Evolutionary conservation across 495 filamentous ascomycete genomes (phyloP).

Genomic region (Daldinia concentrica): DNA sequence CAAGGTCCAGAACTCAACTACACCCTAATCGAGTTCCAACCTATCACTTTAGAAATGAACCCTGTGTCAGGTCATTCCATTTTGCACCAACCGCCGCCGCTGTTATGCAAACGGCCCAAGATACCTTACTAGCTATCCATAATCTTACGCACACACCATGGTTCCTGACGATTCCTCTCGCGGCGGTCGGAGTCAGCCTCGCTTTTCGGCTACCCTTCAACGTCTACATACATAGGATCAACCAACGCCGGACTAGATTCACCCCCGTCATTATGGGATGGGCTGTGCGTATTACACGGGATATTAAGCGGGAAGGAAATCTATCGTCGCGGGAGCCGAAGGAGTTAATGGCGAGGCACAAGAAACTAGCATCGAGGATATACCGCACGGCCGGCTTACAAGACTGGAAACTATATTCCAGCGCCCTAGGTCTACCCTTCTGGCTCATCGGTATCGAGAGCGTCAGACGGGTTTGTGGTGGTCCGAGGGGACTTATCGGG

Average conservation of each 20-base stretch:
- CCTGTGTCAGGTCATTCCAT: conserved; percentile 28
- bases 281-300: conserved; percentile 46
- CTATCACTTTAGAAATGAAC: background rate
- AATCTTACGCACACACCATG: conserved; percentile 69
- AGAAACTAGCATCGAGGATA: conserved; percentile 50
- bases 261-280: conserved; percentile 63
- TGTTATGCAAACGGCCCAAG: conserved; percentile 60
- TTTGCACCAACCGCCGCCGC: conserved; percentile 51
- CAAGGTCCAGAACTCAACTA: conserved; percentile 11
- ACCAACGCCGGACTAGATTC: conserved; percentile 56
- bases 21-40: background rate
- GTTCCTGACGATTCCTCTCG: conserved; percentile 73
- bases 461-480: conserved; percentile 70
- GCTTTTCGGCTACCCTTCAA: conserved; percentile 67
- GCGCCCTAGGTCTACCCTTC: conserved; percentile 67
- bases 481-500: conserved; percentile 62
- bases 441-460: conserved; percentile 76
- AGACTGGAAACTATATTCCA: conserved; percentile 58
- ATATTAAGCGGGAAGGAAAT: conserved; percentile 38
- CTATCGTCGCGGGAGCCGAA: conserved; percentile 14
- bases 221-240: conserved; percentile 59
- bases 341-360: conserved; percentile 40
- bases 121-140: conserved; percentile 70
- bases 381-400: conserved; percentile 58
- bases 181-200: conserved; percentile 70